A percentile compares a stretch with the other conserved stretches of the same genome.
These are phyloP conservation scores for Crassisporium funariophilum DNA, from an alignment of 768 basidiomycete species.

Conservation along the genomic window DNA sequence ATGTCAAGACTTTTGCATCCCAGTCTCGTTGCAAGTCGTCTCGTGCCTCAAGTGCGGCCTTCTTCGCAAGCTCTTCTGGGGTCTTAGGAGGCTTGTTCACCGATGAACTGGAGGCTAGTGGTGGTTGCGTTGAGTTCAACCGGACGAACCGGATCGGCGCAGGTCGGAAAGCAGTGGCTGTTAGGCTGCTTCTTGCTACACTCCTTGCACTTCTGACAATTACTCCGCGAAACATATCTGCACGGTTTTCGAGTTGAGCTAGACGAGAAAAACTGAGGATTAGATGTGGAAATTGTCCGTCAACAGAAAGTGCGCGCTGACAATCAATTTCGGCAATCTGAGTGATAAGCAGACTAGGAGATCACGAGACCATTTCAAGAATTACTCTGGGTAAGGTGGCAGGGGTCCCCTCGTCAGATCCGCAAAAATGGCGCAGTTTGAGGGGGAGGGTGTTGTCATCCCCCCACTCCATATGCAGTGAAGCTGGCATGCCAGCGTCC, in stretches of 20 bases:
- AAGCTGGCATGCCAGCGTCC: too few relatives aligned
- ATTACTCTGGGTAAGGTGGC: slow-evolving; percentile 9
- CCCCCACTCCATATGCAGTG: too few relatives aligned
- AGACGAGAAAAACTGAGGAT: neutral
- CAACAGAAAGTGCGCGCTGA: neutral
- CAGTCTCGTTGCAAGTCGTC: slow-evolving; percentile 68
- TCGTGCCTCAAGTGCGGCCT: slow-evolving; percentile 34
- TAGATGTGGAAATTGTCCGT: too few relatives aligned
- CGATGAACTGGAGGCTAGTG: neutral
- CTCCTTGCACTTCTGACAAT: slow-evolving; percentile 24
- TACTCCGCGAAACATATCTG: slow-evolving; percentile 22
- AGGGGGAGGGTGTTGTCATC: neutral
- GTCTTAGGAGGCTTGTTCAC: slow-evolving; percentile 27
- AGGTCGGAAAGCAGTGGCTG: slow-evolving; percentile 10
- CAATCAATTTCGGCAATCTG: neutral
- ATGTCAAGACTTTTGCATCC: slow-evolving; percentile 71
- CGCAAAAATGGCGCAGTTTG: slow-evolving; percentile 31
- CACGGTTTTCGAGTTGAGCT: neutral
- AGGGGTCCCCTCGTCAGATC: slow-evolving; percentile 15
- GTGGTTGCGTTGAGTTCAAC: slow-evolving; percentile 34
- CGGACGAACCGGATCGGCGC: slow-evolving; percentile 22
- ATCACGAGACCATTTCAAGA: slow-evolving; percentile 9
- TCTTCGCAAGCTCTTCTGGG: slow-evolving; percentile 33
- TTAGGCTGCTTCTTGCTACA: slow-evolving; percentile 6
- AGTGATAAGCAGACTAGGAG: slow-evolving; percentile 9